Conservation (phyloP, 2,329 filamentous ascomycete species). For the Aspergillus alliaceus region DNA sequence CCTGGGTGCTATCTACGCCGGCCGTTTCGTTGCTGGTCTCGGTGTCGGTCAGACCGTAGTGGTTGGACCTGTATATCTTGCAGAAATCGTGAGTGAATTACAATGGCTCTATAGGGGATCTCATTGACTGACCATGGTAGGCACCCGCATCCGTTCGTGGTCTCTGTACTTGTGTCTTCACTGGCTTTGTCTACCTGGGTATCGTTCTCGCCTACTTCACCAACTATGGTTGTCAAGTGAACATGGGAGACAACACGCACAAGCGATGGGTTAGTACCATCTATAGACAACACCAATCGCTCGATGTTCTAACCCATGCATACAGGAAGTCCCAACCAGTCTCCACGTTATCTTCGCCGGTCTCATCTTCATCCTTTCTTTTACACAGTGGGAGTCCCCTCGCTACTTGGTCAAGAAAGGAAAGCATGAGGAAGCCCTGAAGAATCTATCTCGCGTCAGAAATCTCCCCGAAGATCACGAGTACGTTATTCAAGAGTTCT, state of each 20-base stretch:
- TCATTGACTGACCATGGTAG: slow-evolving; percentile 8
- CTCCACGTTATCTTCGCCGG: slow-evolving; percentile 76
- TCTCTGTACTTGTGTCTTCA: slow-evolving; percentile 71
- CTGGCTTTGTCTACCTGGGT: slow-evolving; percentile 71
- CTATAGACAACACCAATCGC: slow-evolving; percentile 7
- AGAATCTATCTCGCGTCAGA: slow-evolving; percentile 55
- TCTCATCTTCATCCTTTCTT: slow-evolving; percentile 68
- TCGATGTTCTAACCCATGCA: neutral
- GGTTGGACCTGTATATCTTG: slow-evolving; percentile 66
- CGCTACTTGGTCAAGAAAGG: slow-evolving; percentile 69
- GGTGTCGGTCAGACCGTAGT: slow-evolving; percentile 46
- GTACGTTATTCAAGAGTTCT: slow-evolving; percentile 63
- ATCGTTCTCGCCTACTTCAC: slow-evolving; percentile 79
- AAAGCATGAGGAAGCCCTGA: slow-evolving; percentile 50
- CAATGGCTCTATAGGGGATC: neutral
- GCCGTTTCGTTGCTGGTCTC: slow-evolving; percentile 46
- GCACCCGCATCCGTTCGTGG: slow-evolving; percentile 67
- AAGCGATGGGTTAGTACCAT: slow-evolving; percentile 50
- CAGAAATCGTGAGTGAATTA: slow-evolving; percentile 56
- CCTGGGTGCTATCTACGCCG: slow-evolving; percentile 44
- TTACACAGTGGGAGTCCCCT: slow-evolving; percentile 69
- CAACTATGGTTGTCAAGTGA: slow-evolving; percentile 62
- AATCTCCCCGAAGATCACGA: slow-evolving; percentile 59
- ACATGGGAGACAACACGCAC: slow-evolving; percentile 48
- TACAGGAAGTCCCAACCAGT: slow-evolving; percentile 62